A percentile compares a stretch with the other conserved stretches of the same genome.
Conservation (phyloP, 805 yeast species). For the Tetrapisispora pingtungensis region DNA sequence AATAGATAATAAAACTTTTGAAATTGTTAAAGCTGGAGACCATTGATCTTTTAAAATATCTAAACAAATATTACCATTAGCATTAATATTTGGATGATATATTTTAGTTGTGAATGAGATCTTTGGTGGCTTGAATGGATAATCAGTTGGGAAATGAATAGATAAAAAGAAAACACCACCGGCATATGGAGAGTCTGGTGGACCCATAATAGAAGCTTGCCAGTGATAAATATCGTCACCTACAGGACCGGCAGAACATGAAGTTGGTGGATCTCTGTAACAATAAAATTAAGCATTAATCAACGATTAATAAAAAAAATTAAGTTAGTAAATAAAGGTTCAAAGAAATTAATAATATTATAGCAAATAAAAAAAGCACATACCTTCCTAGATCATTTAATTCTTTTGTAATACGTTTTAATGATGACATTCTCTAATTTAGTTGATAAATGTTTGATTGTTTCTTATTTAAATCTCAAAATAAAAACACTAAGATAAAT, state of each 20-base stretch:
- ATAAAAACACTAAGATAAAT: too few relatives aligned
- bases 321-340: conserved; percentile 8
- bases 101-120: conserved; percentile 87
- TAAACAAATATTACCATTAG: conserved; percentile 91
- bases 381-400: conserved; percentile 89
- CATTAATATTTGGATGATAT: conserved; percentile 94
- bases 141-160: conserved; percentile 97
- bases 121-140: conserved; percentile 98
- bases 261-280: conserved; percentile 93
- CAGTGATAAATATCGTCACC: conserved; percentile 97
- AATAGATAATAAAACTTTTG: conserved; percentile 88
- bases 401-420: conserved; percentile 93
- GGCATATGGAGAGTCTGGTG: conserved; percentile 82
- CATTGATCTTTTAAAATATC: conserved; percentile 97
- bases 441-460: neutral
- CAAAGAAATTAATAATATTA: neutral
- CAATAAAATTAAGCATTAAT: conserved; percentile 1
- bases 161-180: conserved; percentile 95
- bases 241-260: conserved; percentile 98
- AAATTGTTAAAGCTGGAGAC: conserved; percentile 97
- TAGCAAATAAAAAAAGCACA: too few relatives aligned
- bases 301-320: neutral
- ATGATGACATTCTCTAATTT: conserved; percentile 48
- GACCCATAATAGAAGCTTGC: conserved; percentile 99
- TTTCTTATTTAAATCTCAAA: too few relatives aligned